Evolutionary conservation across 2,329 filamentous ascomycete species (phyloP), one percentile per base, ranked within the genome.

Genomic region (Fusarium musae): DNA sequence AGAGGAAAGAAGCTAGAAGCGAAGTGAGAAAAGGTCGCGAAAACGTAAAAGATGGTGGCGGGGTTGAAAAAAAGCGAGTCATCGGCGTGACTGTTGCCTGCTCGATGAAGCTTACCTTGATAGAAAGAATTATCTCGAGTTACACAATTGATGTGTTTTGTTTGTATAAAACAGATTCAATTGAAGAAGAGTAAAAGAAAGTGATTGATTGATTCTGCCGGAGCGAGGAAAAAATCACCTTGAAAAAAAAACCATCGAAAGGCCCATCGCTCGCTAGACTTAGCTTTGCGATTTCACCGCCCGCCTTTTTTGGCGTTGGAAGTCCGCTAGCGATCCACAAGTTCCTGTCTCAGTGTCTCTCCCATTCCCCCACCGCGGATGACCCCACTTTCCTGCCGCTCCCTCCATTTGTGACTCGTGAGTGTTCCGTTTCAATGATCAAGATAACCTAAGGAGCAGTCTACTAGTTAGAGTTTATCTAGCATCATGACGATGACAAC

Each of bases 281-380:
- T 74, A 73, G 70, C 68, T 69, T 72, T 78, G 73, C 77, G 77
- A 78, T 77, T 78, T 78, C 77, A 78, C 77, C 77, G 77, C 77
- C 75, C 76, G 47, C 76, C 73, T 66, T 61, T 73, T 78, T 58
- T 70, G 72, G 74, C 64, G 54, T n/a, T 73, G 63, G 50, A 56
- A 36, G 68, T 56, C 56, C 59, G 64, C 46, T 58, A 26, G 26
- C 26, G 26, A 36, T 32, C 46, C 30, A 37, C 7, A 37, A 37
- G 36, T 19, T 37, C 17, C 44, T 37, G 21, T 17, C 15, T 15
- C 26, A 26, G 26, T 26, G 26, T 26, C 26, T 26, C 26, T 26
- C 26, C 26, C 26, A 26, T 26, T 26, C 70, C 66, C 70, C 71
- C 71, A 72, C 71, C 39, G n/a, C 57, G 69, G 63, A 63, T 63